Evolutionary conservation across 106 monocot genomes (phyloP), one percentile per base, ranked within the genome.

Genomic region (Vanilla planifolia): DNA sequence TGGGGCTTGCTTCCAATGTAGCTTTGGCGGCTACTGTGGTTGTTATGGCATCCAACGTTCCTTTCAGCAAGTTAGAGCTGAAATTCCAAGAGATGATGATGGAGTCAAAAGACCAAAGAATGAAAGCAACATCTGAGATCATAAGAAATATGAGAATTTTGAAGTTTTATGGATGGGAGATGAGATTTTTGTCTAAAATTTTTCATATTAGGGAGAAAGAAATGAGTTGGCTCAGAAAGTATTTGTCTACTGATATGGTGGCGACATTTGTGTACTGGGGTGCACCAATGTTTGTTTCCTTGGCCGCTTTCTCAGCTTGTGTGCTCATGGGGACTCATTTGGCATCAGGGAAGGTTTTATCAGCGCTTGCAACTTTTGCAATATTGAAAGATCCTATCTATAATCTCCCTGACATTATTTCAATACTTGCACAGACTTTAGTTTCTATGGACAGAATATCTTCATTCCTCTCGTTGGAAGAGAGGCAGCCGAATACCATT

Each of bases 111-210:
- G 96, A 98, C 46, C 51, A 46, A 8, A 70, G 96, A 71, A 98
- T 98, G 96, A 98, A 98, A 46, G 67, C 81, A 20, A 98, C 77
- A 32, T 84, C 87, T 0, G 87, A 98, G 63, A 79, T 98, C 4
- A 26, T 98, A 43, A 78, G 79, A 51, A 98, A 85, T 67, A 98
- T 98, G 96, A 79, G 81, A 48, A 91, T 91, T 67, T 79, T 98
- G 34, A 98, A 98, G 64, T 84, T 98, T 33, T 84, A 98, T 45
- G 96, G 73, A 1, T 98, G 87, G 96, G 96, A 98, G 61, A 98
- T 87, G 91, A 87, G 82, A 69, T 98, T 91, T 61, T 73, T 98
- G 55, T 78, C 83, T 4, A 91, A 69, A 67, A 85, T 88, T 23
- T 33, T 44, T 9, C 75, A 88, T 46, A 44, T 98, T 21, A 73